Evolutionary conservation across 805 yeast species (phyloP), one percentile per base, ranked within the genome.

Genomic region (Metschnikowia proteae): DNA sequence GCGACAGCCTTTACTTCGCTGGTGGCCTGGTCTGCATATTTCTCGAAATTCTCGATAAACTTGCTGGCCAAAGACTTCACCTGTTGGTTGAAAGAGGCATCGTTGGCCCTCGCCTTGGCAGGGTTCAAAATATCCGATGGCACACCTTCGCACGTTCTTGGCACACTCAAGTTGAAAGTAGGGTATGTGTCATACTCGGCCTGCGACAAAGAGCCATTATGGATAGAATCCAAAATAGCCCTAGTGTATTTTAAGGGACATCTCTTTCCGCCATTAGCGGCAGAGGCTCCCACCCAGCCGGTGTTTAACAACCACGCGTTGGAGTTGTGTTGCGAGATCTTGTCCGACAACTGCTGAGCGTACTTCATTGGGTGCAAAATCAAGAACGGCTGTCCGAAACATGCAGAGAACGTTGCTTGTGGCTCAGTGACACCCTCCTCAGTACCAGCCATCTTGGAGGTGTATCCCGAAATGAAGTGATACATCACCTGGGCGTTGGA

Each of bases 401-500:
- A 92, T 47, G 99, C 96, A 53, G 96, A 88, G 82, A 92, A 92
- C 17, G 97, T 89, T 49, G 97, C 96, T 72, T 88, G 90, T 54
- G 99, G 98, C 76, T 92, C 97, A 54, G 97, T 91, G 58, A 92
- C 88, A 73, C 99, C 99, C 70, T 88, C 95, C 75, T 92, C 99
- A 46, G 99, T 92, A 70, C 98, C 98, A 54, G 99, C 97, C 96
- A 92, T 92, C 82, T 94, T 92, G 48, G 98, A 92, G 54, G 99
- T 92, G 81, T 92, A 92, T 64, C 99, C 99, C 56, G 96, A 86
- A 61, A 92, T 92, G 76, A 92, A 92, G 76, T 92, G 98, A 81
- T 94, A 92, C 98, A 94, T 92, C 57, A 92, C 98, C 76, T 92
- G 98, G 61, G 92, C 88, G 66, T 89, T 89, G 36, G 96, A 80